Percentiles rank a stretch among this genome's conserved stretches.
These are phyloP conservation scores for Amanita brunnescens DNA, from an alignment of 768 basidiomycete genomes.

Conservation along the genomic window DNA sequence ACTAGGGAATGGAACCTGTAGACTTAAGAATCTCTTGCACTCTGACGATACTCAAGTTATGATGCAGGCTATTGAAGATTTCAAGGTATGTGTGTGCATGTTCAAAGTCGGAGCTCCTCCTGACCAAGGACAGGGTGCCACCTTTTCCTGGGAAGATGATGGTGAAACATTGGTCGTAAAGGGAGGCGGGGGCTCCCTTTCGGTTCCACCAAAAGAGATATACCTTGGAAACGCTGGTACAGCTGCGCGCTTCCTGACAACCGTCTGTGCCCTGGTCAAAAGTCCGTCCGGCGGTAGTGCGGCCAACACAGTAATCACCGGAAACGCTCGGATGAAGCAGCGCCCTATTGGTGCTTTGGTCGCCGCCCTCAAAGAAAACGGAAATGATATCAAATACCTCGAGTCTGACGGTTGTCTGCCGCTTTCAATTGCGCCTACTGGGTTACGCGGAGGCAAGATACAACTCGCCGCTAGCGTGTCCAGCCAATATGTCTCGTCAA, in stretches of 20 bases:
- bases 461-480: slow-evolving; percentile 90
- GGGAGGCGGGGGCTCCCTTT: slow-evolving; percentile 76
- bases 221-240: slow-evolving; percentile 98
- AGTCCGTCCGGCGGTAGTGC: slow-evolving; percentile 26
- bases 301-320: slow-evolving; percentile 76
- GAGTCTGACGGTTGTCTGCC: slow-evolving; percentile 83
- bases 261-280: slow-evolving; percentile 87
- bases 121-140: slow-evolving; percentile 57
- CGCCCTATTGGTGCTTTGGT: slow-evolving; percentile 95
- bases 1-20: slow-evolving; percentile 80
- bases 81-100: slow-evolving; percentile 49
- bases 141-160: slow-evolving; percentile 91
- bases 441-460: slow-evolving; percentile 75
- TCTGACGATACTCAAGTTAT: slow-evolving; percentile 99
- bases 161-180: slow-evolving; percentile 92
- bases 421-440: slow-evolving; percentile 74
- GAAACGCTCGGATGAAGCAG: slow-evolving; percentile 98
- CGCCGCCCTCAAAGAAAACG: slow-evolving; percentile 77
- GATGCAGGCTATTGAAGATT: slow-evolving; percentile 88
- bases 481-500: slow-evolving; percentile 96
- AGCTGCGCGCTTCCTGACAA: slow-evolving; percentile 93
- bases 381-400: slow-evolving; percentile 67
- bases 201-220: slow-evolving; percentile 76
- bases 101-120: background rate
- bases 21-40: slow-evolving; percentile 84